Evolutionary conservation across 768 basidiomycete species (phyloP).

Genomic region (Coprinellus micaceus): DNA sequence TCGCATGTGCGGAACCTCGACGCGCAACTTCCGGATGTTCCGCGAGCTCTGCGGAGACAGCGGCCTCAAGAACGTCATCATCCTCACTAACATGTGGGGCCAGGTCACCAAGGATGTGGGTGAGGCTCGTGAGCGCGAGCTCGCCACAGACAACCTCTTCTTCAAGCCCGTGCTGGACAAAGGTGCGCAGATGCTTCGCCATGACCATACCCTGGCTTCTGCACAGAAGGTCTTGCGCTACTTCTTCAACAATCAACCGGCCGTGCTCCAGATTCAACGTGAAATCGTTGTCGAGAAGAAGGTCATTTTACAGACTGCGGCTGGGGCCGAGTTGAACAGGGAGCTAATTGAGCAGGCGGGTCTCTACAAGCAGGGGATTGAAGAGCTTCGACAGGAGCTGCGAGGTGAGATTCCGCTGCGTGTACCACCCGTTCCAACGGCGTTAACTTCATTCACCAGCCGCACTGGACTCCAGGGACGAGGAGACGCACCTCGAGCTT

Average conservation of each 20-base stretch:
- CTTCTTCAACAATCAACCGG: slow-evolving; percentile 37
- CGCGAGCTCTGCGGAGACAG: slow-evolving; percentile 42
- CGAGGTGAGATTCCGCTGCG: slow-evolving; percentile 21
- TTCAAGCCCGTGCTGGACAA: slow-evolving; percentile 46
- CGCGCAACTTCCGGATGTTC: slow-evolving; percentile 46
- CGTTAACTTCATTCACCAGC: slow-evolving; percentile 10
- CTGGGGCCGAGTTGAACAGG: slow-evolving; percentile 48
- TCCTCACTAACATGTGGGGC: slow-evolving; percentile 49
- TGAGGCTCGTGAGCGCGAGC: slow-evolving; percentile 39
- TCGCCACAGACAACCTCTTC: slow-evolving; percentile 33
- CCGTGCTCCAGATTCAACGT: slow-evolving; percentile 48
- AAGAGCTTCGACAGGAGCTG: slow-evolving; percentile 43
- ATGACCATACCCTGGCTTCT: slow-evolving; percentile 34
- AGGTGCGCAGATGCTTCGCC: slow-evolving; percentile 41
- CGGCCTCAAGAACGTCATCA: slow-evolving; percentile 42
- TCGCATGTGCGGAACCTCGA: slow-evolving; percentile 39
- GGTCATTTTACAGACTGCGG: slow-evolving; percentile 48
- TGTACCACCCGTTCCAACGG: not conserved
- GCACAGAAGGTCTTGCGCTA: slow-evolving; percentile 40
- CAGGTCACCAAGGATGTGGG: slow-evolving; percentile 31
- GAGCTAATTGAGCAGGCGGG: slow-evolving; percentile 46
- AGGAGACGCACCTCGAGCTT: slow-evolving; percentile 42
- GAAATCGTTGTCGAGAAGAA: slow-evolving; percentile 51
- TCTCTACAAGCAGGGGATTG: slow-evolving; percentile 46
- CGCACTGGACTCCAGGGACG: slow-evolving; percentile 42